Percentiles rank a stretch among this genome's conserved stretches.
These are phyloP conservation scores for Trichoderma arundinaceum DNA, from an alignment of 2,329 filamentous ascomycete genomes.

Conservation along the genomic window DNA sequence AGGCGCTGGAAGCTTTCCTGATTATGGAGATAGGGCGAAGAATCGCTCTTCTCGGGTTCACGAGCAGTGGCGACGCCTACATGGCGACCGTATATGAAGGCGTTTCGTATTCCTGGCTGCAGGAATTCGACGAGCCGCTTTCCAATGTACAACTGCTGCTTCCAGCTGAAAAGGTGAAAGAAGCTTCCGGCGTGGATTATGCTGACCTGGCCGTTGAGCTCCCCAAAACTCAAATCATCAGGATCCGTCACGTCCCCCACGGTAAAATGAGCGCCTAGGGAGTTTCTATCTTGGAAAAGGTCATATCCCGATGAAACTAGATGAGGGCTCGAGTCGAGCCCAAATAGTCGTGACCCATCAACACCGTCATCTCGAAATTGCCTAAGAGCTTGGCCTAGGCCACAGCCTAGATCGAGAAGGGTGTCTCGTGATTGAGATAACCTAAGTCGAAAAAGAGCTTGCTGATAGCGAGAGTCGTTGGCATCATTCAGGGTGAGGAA, in stretches of 20 bases:
- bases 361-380: slow-evolving; percentile 58
- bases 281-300: slow-evolving; percentile 64
- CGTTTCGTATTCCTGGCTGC: slow-evolving; percentile 50
- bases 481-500: slow-evolving; percentile 53
- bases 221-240: slow-evolving; percentile 44
- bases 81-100: slow-evolving; percentile 58
- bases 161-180: slow-evolving; percentile 57
- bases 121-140: slow-evolving; percentile 54
- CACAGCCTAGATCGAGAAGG: slow-evolving; percentile 58
- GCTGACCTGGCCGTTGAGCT: slow-evolving; percentile 50
- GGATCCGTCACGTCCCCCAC: slow-evolving; percentile 56
- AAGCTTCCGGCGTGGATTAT: slow-evolving; percentile 57
- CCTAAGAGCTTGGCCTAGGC: slow-evolving; percentile 57
- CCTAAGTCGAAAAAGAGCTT: slow-evolving; percentile 51
- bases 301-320: slow-evolving; percentile 66
- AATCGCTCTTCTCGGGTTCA: slow-evolving; percentile 33
- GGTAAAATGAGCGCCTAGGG: slow-evolving; percentile 55
- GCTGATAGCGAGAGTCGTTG: slow-evolving; percentile 50
- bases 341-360: slow-evolving; percentile 54
- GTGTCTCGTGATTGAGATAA: slow-evolving; percentile 47
- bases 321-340: slow-evolving; percentile 54
- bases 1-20: slow-evolving; percentile 56
- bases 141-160: slow-evolving; percentile 53
- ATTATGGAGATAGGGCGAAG: slow-evolving; percentile 54
- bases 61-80: slow-evolving; percentile 48